phyloP scores from a whole-genome alignment of 2,329 filamentous ascomycete species.

The Setomelanomma holmii region DNA sequence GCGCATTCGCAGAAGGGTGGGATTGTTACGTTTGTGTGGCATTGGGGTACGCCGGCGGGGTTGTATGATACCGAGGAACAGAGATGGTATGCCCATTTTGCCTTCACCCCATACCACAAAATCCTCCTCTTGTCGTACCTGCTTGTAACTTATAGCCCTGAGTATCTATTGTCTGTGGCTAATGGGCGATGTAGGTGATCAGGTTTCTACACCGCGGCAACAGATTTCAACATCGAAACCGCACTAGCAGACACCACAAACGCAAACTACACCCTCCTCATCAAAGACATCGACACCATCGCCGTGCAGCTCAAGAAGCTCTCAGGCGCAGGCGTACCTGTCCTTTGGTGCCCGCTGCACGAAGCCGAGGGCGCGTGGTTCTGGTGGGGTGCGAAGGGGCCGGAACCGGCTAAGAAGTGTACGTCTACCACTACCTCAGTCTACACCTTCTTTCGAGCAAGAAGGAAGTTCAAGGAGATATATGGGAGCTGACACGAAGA shows the following conservation, averaged over 20 bases:
- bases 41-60: constrained; percentile 57
- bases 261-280: constrained; percentile 57
- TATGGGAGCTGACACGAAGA: neutral
- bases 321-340: constrained; percentile 53
- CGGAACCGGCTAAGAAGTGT: constrained; percentile 54
- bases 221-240: constrained; percentile 56
- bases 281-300: constrained; percentile 59
- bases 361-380: constrained; percentile 62
- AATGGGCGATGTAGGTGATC: too few species aligned
- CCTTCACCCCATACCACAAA: too few species aligned
- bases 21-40: constrained; percentile 58
- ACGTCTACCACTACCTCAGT: neutral
- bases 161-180: too few species aligned
- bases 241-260: constrained; percentile 53
- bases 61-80: constrained; percentile 61
- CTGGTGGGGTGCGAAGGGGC: constrained; percentile 61
- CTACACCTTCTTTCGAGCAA: neutral
- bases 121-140: too few species aligned
- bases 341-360: constrained; percentile 59
- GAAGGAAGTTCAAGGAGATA: too few species aligned
- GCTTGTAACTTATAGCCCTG: too few species aligned
- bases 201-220: constrained; percentile 60
- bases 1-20: constrained; percentile 53
- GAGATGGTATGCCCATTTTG: too few species aligned
- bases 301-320: constrained; percentile 56